Base-by-base conservation (phyloP, 371 early-diverging fungal genomes). In the Rhizopus microsporus region DNA sequence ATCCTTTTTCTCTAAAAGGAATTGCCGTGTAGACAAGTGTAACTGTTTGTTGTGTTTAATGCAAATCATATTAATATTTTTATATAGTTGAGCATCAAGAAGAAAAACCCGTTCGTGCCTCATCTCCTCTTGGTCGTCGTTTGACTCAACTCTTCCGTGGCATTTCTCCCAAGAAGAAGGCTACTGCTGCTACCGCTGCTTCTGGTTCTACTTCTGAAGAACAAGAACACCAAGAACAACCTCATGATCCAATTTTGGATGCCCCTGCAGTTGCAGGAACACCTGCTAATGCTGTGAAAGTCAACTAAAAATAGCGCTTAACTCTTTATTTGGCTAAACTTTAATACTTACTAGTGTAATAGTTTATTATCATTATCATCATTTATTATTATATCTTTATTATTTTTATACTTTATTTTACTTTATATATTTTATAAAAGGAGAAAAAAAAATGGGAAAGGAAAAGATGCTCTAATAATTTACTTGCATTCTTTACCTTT, bases 121-220 rank as follows among this genome's bases (percentile, higher is more conserved):
- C 67, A 10, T 67, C 71, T 15, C 73, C 69, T 47, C 62, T 77
- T 39, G 69, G 77, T 12, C 77, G 77, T 63, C 69, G 74, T 61
- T 47, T 77, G 44, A 74, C 77, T 32, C 72, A 74, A 55, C 63
- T 74, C 34, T 58, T 74, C 47, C 72, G 74, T 37, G 57, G 59
- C 12, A 59, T 69, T 52, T 58, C 64, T 44, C 55, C 52, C 56
- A 77, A 69, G 38, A 66, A 69, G 59, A 59, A 62, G 51, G 35
- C 58, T 15, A 38, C 62, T 45, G 33, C 55, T 37, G 40, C 51
- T 30, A 31, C 49, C 33, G 32, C 47, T 30, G 43, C 35, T 4
- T 34, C 46, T 1, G 29, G 53, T 43, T 38, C 42, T 47, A 45
- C 31, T 12, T 57, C 38, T 15, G 60, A 46, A 23, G 42, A 37